These are phyloP conservation scores for Croton laevigatus DNA, from an alignment of 441 rosid genomes.

Conservation along the genomic window DNA sequence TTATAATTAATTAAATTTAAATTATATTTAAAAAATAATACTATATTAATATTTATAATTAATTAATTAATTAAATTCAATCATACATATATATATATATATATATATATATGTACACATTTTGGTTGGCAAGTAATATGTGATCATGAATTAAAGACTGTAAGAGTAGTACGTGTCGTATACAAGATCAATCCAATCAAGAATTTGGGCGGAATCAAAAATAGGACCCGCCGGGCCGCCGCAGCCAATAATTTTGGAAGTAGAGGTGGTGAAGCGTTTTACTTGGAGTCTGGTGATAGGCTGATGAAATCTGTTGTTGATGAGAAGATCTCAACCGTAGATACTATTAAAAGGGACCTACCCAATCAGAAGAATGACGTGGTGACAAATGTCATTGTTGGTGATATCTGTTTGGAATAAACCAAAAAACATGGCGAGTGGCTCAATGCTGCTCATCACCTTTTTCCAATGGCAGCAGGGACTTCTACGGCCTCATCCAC, in stretches of 20 bases:
- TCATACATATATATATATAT: too few species aligned
- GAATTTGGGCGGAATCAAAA: not conserved
- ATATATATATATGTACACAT: too few species aligned
- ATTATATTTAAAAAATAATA: too few species aligned
- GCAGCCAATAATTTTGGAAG: not conserved
- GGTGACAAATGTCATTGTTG: constrained; percentile 8
- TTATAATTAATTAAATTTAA: too few species aligned
- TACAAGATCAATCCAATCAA: not conserved
- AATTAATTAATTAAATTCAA: too few species aligned
- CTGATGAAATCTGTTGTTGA: not conserved
- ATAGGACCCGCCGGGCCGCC: constrained; percentile 6
- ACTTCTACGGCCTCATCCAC: not conserved
- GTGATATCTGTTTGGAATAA: constrained; percentile 10
- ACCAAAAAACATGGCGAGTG: constrained; percentile 21
- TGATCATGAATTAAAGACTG: not conserved
- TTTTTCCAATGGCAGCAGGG: not conserved
- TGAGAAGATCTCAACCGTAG: constrained; percentile 26
- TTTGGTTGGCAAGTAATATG: not conserved
- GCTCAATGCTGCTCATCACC: constrained; percentile 20
- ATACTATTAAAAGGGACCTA: not conserved
- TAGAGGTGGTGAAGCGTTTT: not conserved
- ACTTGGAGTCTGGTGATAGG: not conserved
- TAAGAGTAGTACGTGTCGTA: not conserved
- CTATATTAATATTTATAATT: too few species aligned
- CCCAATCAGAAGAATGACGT: not conserved